Percentiles rank a stretch among this genome's conserved stretches.
These are phyloP conservation scores for Candida vartiovaarae DNA, from an alignment of 805 yeast genomes.

Conservation along the genomic window DNA sequence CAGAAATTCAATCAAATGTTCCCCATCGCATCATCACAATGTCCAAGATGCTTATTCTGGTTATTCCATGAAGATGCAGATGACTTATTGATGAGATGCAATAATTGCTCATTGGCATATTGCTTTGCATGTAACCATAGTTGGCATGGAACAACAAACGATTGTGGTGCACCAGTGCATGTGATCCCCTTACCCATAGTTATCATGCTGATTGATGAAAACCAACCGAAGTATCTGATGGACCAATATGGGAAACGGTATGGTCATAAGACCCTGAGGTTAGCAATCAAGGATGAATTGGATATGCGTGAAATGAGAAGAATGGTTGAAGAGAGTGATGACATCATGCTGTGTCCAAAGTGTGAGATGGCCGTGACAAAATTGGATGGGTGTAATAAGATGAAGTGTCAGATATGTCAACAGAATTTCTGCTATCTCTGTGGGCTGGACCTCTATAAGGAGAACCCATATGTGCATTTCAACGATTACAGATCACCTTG, in stretches of 20 bases:
- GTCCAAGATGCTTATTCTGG: conserved; percentile 46
- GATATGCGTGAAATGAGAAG: conserved; percentile 42
- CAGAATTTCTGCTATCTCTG: conserved; percentile 50
- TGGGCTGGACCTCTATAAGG: conserved; percentile 31
- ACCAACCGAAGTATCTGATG: conserved; percentile 27
- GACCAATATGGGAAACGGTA: conserved; percentile 32
- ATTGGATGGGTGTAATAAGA: conserved; percentile 59
- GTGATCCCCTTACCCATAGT: conserved; percentile 25
- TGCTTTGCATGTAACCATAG: conserved; percentile 51
- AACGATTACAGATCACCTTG: conserved; percentile 36
- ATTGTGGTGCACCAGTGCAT: conserved; percentile 33
- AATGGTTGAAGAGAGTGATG: conserved; percentile 34
- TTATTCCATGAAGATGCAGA: conserved; percentile 40
- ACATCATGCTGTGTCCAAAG: conserved; percentile 43
- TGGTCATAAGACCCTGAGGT: conserved; percentile 36
- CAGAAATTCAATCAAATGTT: conserved; percentile 36
- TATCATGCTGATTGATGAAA: conserved; percentile 13
- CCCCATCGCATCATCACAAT: conserved; percentile 42
- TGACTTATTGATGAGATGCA: conserved; percentile 42
- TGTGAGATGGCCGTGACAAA: conserved; percentile 45
- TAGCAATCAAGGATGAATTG: conserved; percentile 37
- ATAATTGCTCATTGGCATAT: conserved; percentile 43
- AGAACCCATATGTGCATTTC: conserved; percentile 47
- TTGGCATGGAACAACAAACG: conserved; percentile 50
- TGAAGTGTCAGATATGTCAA: conserved; percentile 46